Conservation (phyloP, 768 basidiomycete genomes). For the button mushroom (Agaricus bisporus) region DNA sequence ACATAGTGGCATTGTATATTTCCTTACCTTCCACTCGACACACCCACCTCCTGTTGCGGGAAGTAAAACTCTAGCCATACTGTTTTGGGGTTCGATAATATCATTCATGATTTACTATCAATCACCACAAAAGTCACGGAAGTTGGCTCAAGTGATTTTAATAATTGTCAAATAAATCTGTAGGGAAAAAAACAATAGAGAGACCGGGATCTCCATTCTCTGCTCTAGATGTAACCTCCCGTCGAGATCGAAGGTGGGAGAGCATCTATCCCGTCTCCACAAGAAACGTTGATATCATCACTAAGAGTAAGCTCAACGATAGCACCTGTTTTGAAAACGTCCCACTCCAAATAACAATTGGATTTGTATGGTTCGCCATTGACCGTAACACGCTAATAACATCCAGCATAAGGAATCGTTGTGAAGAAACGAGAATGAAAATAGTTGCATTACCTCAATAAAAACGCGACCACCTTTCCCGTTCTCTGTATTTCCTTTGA, state of each 20-base stretch:
- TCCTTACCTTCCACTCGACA: too few species aligned
- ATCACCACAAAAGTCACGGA: too few species aligned
- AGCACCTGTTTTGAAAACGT: constrained; percentile 48
- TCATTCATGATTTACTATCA: too few species aligned
- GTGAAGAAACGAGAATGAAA: too few species aligned
- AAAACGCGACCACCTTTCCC: constrained; percentile 53
- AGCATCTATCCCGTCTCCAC: constrained; percentile 38
- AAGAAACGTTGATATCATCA: constrained; percentile 44
- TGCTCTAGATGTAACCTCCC: constrained; percentile 43
- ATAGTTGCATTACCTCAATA: constrained; percentile 34
- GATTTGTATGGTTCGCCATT: constrained; percentile 54
- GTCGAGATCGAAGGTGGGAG: constrained; percentile 61
- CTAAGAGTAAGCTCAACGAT: constrained; percentile 51
- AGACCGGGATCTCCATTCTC: not conserved
- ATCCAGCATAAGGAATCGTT: not conserved
- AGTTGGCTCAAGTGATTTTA: too few species aligned
- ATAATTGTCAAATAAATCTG: too few species aligned
- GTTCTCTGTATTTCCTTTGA: constrained; percentile 43
- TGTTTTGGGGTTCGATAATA: too few species aligned
- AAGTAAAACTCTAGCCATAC: too few species aligned
- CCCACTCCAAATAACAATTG: constrained; percentile 63
- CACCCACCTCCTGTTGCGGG: too few species aligned
- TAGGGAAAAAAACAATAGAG: too few species aligned
- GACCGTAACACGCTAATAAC: constrained; percentile 44
- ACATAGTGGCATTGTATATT: too few species aligned